Evolutionary conservation across 495 filamentous ascomycete genomes (phyloP), one percentile per base, ranked within the genome.

Genomic region (Hypoxylon subgilvum): DNA sequence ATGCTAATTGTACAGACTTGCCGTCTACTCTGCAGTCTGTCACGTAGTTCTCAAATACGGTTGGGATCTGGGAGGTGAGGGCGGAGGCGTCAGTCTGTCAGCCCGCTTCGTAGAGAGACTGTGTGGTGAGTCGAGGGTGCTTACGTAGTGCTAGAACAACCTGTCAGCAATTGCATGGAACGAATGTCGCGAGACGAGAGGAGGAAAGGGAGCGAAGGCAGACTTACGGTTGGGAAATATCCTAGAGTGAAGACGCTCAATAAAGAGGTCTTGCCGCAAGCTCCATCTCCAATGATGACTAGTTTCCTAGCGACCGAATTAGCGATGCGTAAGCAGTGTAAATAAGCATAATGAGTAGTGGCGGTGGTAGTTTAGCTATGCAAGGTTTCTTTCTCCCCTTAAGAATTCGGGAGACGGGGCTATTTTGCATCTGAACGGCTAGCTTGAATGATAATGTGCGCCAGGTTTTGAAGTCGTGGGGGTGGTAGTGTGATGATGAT

Each of bases 41-140:
- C 50, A 99, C 94, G 68, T 99, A 99, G 79, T 97, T 99, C 75
- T 99, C 94, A 75, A 99, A 99, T 32, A 99, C 94, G 57, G 94
- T 99, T 0, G 94, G 94, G 34, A 97, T 95, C 86, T 98, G 86
- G 36, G 21, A 34, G 22, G 25, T 18, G 28, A 19, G 36, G 21
- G 36, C 27, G 61, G 13, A 41, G 47, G 57, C 50, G 61, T 70
- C 30, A 65, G 61, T 54, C 22, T 32, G 38, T 45, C 55, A 28
- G 4, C 96, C 9, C 6, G 16, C 34, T 38, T 18, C 2, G 14
- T 8, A 85, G 36, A 25, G 21, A 35, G 14, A 45, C 31, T 19
- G n/a, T 21, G 22, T 25, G 27, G 28, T 19, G 25, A 12, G 32
- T 59, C 45, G 36, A 2, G 6, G n/a, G 13, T 46, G 83, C 86